These are phyloP conservation scores for Lenwebbia sp. DNA, from an alignment of 345 rosid genomes.

Conservation along the genomic window DNA sequence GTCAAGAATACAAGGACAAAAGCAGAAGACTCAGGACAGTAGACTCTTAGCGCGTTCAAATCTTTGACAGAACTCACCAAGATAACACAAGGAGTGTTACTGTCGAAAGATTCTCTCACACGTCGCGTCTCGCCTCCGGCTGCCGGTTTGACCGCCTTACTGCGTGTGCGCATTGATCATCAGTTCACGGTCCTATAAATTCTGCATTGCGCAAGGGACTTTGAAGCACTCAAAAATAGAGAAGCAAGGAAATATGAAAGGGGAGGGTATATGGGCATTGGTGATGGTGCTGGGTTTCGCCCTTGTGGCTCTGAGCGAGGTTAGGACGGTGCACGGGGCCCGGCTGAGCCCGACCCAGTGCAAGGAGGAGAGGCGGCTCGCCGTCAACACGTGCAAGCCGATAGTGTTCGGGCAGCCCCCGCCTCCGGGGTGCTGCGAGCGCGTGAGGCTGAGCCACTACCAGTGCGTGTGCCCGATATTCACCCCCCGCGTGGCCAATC, in stretches of 20 bases:
- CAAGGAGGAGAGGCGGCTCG: slow-evolving; percentile 4
- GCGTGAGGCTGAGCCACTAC: slow-evolving; percentile 15
- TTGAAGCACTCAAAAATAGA: neutral
- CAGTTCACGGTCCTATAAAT: neutral
- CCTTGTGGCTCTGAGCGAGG: neutral
- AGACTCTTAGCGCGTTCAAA: too few species aligned
- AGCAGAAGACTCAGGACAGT: neutral
- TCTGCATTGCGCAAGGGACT: neutral
- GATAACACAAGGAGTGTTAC: too few species aligned
- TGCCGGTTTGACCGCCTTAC: too few species aligned
- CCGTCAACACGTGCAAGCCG: neutral
- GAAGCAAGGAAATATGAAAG: neutral
- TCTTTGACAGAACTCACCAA: too few species aligned
- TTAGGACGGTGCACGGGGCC: neutral
- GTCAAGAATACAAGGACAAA: neutral
- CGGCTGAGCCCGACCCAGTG: slow-evolving; percentile 3
- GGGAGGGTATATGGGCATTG: neutral
- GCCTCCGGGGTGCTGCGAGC: slow-evolving; percentile 21
- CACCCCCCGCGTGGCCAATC: neutral
- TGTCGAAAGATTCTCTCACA: too few species aligned
- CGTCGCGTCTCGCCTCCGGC: too few species aligned
- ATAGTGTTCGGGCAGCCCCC: slow-evolving; percentile 18
- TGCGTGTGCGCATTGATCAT: too few species aligned
- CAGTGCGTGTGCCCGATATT: neutral
- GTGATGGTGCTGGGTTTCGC: neutral